A percentile compares a stretch with the other conserved stretches of the same genome.
These are phyloP conservation scores for Pseudognaphalium luteoalbum DNA, from an alignment of 129 eudicot species.

Conservation along the genomic window DNA sequence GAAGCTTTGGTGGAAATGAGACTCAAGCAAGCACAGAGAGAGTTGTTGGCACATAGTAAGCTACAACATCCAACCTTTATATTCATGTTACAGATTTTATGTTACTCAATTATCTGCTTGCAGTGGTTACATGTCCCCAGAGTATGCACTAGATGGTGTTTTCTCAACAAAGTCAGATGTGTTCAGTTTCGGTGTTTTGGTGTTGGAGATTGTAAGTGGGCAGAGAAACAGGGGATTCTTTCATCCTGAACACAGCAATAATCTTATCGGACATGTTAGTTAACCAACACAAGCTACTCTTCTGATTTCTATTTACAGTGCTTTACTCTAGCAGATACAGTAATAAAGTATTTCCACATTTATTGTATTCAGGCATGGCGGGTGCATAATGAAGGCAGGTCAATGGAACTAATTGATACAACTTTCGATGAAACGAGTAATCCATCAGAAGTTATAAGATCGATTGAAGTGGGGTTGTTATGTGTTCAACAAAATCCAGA, in stretches of 20 bases:
- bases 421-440: constrained; percentile 1
- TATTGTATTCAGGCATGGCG: constrained; percentile 26
- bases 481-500: constrained; percentile 40
- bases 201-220: constrained; percentile 49
- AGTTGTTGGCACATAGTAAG: constrained; percentile 49
- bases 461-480: constrained; percentile 34
- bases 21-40: constrained; percentile 35
- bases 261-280: constrained; percentile 51
- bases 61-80: not conserved
- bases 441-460: constrained; percentile 30
- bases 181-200: constrained; percentile 43
- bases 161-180: constrained; percentile 52
- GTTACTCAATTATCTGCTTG: not conserved
- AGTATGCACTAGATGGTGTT: constrained; percentile 45
- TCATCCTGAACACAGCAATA: constrained; percentile 30
- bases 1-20: constrained; percentile 36
- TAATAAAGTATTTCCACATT: not conserved
- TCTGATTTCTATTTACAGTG: not conserved
- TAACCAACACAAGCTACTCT: not conserved
- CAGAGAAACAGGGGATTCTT: constrained; percentile 34
- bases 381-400: constrained; percentile 25
- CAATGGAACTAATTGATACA: constrained; percentile 28
- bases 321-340: not conserved
- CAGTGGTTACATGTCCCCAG: constrained; percentile 51
- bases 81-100: not conserved